These are phyloP conservation scores for Phytophthora pinifolia DNA, from an alignment of 352 stramenopile genomes.

Conservation along the genomic window DNA sequence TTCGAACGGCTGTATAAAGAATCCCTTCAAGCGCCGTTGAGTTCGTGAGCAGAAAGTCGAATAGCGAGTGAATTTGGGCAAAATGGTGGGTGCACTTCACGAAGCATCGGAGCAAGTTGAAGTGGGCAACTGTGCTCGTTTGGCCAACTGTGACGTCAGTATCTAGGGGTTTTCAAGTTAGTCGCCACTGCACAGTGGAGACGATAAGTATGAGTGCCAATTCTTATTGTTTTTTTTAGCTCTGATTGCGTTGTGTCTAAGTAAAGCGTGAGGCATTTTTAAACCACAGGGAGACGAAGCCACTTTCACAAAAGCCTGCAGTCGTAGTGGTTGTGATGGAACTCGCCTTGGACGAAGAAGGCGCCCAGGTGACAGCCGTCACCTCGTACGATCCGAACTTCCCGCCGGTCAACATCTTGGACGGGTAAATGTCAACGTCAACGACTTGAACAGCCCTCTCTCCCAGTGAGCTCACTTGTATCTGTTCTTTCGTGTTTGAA, in stretches of 20 bases:
- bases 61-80: conserved; percentile 1
- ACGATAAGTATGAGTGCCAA: conserved; percentile 27
- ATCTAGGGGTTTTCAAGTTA: conserved; percentile 23
- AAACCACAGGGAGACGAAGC: background rate
- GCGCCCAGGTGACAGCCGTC: conserved; percentile 75
- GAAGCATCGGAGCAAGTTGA: conserved; percentile 5
- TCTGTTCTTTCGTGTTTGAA: background rate
- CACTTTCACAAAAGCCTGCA: conserved; percentile 9
- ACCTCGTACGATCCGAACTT: conserved; percentile 76
- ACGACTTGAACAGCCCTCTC: background rate
- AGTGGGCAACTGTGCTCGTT: conserved; percentile 9
- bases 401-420: conserved; percentile 75
- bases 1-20: conserved; percentile 68
- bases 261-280: conserved; percentile 19
- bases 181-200: conserved; percentile 16
- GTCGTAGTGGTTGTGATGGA: conserved; percentile 49
- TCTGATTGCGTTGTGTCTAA: conserved; percentile 18
- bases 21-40: conserved; percentile 36
- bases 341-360: conserved; percentile 79
- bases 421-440: conserved; percentile 49
- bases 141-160: conserved; percentile 21
- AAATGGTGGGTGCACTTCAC: conserved; percentile 2
- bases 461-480: background rate
- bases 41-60: conserved; percentile 15
- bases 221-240: too few relatives aligned